Evolutionary conservation across 192 early-diverging fungal species (phyloP), one percentile per base, ranked within the genome.

Genomic region (Backusella australiensis): DNA sequence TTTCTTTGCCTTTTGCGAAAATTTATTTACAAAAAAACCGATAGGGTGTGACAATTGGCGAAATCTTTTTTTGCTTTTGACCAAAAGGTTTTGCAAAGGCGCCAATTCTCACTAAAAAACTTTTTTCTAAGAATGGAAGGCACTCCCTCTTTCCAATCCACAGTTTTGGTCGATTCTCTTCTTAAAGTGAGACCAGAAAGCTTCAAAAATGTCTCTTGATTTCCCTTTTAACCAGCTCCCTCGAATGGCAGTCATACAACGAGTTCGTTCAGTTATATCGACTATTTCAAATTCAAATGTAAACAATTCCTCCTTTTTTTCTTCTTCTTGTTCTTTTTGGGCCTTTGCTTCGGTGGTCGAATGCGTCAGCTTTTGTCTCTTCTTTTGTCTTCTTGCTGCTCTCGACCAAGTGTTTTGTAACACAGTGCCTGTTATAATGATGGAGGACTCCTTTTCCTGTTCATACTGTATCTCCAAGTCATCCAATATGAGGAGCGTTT

Each of bases 131-230:
- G 56, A 63, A 63, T 63, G 56, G 23, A 29, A 75, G 19, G 14
- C 19, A 49, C 36, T 44, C 21, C 74, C 74, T 67, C 74, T 36
- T 32, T 75, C 63, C 15, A 76, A 56, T 3, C 72, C 79, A 69
- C 69, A 80, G 3, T 19, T 29, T 56, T 80, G 56, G 23, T 76
- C 75, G 0, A 80, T 32, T 53, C 75, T 73, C 49, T 80, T 80
- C 42, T 76, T 80, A 9, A 80, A 44, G 21, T 80, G 79, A 76
- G 65, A 76, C 79, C 84, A 89, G 66, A 85, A 89, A 6, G 79
- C 73, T 63, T 85, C 84, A 75, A 89, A 89, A 12, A 87, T 32
- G 34, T 75, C 82, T 38, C 87, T 77, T 34, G 87, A 83, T 8
- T 83, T 69, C 5, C 87, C 87, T 41, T 80, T 53, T 15, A 77